These are phyloP conservation scores for Pseudocercospora macadamiae DNA, from an alignment of 2,329 filamentous ascomycete genomes.

Conservation along the genomic window DNA sequence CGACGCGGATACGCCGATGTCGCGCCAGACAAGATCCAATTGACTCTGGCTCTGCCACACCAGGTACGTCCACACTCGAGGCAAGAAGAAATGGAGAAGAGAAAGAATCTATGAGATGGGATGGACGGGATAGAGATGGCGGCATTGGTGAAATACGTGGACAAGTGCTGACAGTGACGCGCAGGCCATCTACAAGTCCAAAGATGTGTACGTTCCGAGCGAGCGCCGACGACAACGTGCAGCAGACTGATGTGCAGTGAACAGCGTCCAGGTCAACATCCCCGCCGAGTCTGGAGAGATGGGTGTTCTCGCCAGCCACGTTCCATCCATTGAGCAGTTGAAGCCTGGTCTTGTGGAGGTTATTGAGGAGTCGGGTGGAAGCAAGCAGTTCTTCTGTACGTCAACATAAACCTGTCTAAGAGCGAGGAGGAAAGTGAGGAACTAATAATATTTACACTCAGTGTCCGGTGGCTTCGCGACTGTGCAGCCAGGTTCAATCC, in stretches of 20 bases:
- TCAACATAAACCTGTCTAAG: conserved; percentile 32
- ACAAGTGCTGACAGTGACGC: conserved; percentile 8
- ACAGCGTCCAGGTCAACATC: conserved; percentile 96
- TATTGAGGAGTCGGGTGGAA: conserved; percentile 84
- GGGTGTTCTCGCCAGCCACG: conserved; percentile 99
- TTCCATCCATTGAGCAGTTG: conserved; percentile 97
- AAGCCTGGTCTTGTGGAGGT: conserved; percentile 95
- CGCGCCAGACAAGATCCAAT: conserved; percentile 74
- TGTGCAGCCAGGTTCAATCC: conserved; percentile 88
- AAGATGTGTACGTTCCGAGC: conserved; percentile 65
- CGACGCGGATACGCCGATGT: conserved; percentile 80
- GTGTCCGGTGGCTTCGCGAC: conserved; percentile 96
- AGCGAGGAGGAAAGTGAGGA: background rate
- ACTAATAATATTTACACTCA: conserved; percentile 42
- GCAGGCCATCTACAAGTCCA: conserved; percentile 70
- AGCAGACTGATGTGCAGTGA: conserved; percentile 29
- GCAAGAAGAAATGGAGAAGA: background rate
- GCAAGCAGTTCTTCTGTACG: conserved; percentile 99
- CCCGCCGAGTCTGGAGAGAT: conserved; percentile 98
- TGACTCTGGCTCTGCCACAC: conserved; percentile 96
- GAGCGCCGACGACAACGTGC: conserved; percentile 11
- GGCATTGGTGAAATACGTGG: background rate
- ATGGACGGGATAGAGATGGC: background rate
- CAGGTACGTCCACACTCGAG: conserved; percentile 71
- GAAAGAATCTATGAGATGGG: background rate